Base-by-base conservation (phyloP, 2,329 filamentous ascomycete genomes). In the Epichloe baconii region DNA sequence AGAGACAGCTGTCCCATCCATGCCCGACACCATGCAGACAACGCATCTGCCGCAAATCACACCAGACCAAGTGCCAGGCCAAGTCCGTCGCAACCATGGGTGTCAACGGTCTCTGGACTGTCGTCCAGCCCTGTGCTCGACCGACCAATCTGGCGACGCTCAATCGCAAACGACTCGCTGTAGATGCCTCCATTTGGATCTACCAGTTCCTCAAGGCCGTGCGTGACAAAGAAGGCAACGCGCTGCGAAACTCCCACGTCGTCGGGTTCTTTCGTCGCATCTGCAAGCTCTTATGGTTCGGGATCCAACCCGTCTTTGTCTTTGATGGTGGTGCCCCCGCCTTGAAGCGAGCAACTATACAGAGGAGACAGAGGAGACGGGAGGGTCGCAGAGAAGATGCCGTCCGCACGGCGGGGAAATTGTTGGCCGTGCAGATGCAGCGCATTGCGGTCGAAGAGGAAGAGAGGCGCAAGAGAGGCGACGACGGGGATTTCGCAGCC, bases 181-280 rank as follows among this genome's bases (percentile, higher is more conserved):
- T 98, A 58, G 93, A 98, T 70, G 93, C 94, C 53, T 96, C 90
- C 12, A 98, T 98, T 65, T 98, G 93, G 93, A 97, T 98, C 61
- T 98, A 98, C 75, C 93, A 98, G 65, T 98, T 98, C 63, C 81
- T 98, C 61, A 98, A 98, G 72, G 93, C 94, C 10, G 93, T 98
- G 11, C 90, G 93, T 61, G 93, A 98, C 70, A 96, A 97, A 63
- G 93, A 98, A 69, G 93, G 93, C 50, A 95, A 98, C 64, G 93
- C 93, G 1, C 76, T 98, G 49, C 88, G 90, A 56, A 98, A 96
- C 71, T 91, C 88, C 34, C 93, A 98, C 63, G 81, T 98, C 37
- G 88, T 98, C 43, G 93, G 94, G 40, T 98, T 98, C 79, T 98
- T 98, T 70, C 87, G 93, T 48, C 83, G 93, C 54, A 95, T 98